Evolutionary conservation across 2,329 filamentous ascomycete species (phyloP), one percentile per base, ranked within the genome.

Genomic region (Colletotrichum lupini): DNA sequence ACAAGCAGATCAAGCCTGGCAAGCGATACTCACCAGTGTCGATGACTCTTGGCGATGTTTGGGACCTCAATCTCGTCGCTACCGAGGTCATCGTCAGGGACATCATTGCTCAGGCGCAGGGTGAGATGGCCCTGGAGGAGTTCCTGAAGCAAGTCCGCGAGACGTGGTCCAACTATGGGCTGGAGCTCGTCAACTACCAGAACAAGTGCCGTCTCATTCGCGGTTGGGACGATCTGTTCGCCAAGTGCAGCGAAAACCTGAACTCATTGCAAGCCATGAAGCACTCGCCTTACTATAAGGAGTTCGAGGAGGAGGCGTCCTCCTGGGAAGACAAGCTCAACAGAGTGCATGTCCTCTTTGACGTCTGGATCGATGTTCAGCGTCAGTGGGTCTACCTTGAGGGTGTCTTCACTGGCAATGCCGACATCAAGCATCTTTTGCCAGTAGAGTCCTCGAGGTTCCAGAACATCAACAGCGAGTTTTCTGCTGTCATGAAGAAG

Each of bases 321-420:
- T 91, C 93, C 1, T 99, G 97, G 97, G 97, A 99, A 83, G 97
- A 99, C 84, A 98, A 97, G 82, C 89, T 99, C 30, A 99, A 98
- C 82, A 92, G 97, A 58, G 95, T 99, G 2, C 97, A 99, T 81
- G 95, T 99, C 19, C 89, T 99, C 11, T 99, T 99, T 79, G 97
- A 99, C 82, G 95, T 99, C 19, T 99, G 97, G 97, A 99, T 99
- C 78, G 97, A 99, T 83, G 97, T 99, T n/a, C 97, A 99, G 83
- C 93, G 97, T 74, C 97, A 99, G 85, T 99, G 97, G 97, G 97
- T 99, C 8, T 99, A 99, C 82, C 90, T 99, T 5, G 97, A 99
- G 84, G 97, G 97, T 76, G 97, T 99, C 42, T 99, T 99, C 81
- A 98, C 96, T 1, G 97, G 97, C 72, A 99, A 99, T 80, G 96